Base-by-base conservation (phyloP, 2,329 filamentous ascomycete genomes). In the Microdochium paspali region DNA sequence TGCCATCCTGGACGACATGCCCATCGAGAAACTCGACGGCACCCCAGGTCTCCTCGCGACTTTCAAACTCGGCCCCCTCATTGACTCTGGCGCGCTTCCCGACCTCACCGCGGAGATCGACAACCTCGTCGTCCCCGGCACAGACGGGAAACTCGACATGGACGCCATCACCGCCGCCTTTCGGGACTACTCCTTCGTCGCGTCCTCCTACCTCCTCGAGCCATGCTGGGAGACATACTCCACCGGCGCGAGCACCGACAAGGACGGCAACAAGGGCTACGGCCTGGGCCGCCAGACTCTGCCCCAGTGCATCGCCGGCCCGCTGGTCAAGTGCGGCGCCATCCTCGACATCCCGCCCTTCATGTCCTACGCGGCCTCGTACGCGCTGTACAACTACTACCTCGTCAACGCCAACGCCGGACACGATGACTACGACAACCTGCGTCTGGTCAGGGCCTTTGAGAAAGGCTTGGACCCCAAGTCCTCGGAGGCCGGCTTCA, bases 401-500 rank as follows among this genome's bases (percentile, higher is more conserved):
- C 74, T 79, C 30, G 67, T 72, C 50, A 76, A 82, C 60, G 81
- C 76, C 28, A 63, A 65, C 46, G 66, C 58, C 21, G 80, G 80
- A 10, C 71, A 84, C 45, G 35, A 20, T 20, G 71, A 76, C 31
- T 84, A 83, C 59, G 69, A 74, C 56, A 85, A 85, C 70, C 74
- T 96, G 23, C 85, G 89, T 10, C 80, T 96, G 26, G 84, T 96
- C 60, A 87, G 91, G 30, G 91, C 89, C 23, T 97, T 96, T 58
- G 90, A 96, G 68, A 80, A 85, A 57, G 91, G 91, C 13, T 80
- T 95, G 9, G 87, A 96, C 63, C 87, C 87, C 1, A 77, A 76
- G 26, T 94, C 88, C 3, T 95, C 90, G 7, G 91, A 96, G 66
- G 91, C 91, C 1, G 91, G 91, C 45, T 96, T 97, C 63, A 89